These are phyloP conservation scores for Fraxinus quadrangulata DNA, from an alignment of 257 asterid species.

Conservation along the genomic window DNA sequence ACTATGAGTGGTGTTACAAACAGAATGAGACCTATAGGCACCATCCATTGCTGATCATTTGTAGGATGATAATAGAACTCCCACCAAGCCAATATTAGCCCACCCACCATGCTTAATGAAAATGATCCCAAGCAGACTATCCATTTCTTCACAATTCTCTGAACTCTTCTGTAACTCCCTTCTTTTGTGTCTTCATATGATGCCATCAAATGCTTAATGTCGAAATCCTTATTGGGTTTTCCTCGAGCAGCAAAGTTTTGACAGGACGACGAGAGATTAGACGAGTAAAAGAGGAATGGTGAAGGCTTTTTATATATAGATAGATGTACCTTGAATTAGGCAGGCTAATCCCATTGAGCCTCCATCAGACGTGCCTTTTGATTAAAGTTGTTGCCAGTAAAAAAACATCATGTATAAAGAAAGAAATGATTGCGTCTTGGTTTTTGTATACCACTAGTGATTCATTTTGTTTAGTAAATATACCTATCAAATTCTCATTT, in stretches of 20 bases:
- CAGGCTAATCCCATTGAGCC: conserved; percentile 1
- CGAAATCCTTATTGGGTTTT: not conserved
- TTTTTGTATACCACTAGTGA: not conserved
- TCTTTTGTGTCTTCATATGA: conserved; percentile 17
- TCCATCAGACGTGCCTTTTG: conserved; percentile 29
- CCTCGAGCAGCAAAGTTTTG: not conserved
- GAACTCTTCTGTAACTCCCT: conserved; percentile 9
- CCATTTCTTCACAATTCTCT: conserved; percentile 23
- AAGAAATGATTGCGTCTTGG: conserved; percentile 20
- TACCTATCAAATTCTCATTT: not conserved
- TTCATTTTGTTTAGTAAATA: not conserved
- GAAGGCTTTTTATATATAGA: not conserved
- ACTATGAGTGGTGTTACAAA: conserved; percentile 41
- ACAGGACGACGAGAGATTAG: not conserved
- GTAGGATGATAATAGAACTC: conserved; percentile 38
- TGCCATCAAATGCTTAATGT: conserved; percentile 12
- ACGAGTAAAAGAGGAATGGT: not conserved
- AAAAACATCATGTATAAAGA: conserved; percentile 16
- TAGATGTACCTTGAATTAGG: not conserved
- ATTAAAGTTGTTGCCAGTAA: conserved; percentile 28
- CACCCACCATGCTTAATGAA: conserved; percentile 43
- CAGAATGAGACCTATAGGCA: conserved; percentile 53
- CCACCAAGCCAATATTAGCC: conserved; percentile 46
- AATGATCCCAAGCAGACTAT: conserved; percentile 35
- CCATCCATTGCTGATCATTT: conserved; percentile 57